These are phyloP conservation scores for Mucor lusitanicus DNA, from an alignment of 371 early-diverging fungal genomes.

Conservation along the genomic window DNA sequence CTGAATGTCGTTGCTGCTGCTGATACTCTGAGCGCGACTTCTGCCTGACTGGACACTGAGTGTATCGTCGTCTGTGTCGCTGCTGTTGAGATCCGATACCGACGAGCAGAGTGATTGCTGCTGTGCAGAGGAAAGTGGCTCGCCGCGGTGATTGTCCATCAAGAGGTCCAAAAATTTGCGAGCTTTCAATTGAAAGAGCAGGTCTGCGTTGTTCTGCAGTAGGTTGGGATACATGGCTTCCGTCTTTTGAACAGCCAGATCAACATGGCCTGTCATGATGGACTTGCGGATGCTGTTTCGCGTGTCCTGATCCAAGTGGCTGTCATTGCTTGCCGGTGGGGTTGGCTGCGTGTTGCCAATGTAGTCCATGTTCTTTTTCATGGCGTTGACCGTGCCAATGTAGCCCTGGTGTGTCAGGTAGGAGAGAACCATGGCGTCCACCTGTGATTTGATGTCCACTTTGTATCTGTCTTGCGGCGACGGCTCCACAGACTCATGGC, in stretches of 20 bases:
- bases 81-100: background rate
- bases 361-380: conserved; percentile 41
- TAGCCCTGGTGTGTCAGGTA: conserved; percentile 84
- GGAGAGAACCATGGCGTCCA: conserved; percentile 67
- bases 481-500: background rate
- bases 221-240: conserved; percentile 62
- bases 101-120: background rate
- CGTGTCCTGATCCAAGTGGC: background rate
- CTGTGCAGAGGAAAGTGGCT: background rate
- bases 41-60: conserved; percentile 8
- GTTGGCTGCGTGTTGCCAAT: conserved; percentile 2
- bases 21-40: conserved; percentile 16
- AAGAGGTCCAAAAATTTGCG: conserved; percentile 80
- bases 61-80: conserved; percentile 15
- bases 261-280: conserved; percentile 8
- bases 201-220: conserved; percentile 51
- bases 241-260: conserved; percentile 58
- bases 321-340: background rate
- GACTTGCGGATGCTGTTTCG: conserved; percentile 5
- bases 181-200: conserved; percentile 75
- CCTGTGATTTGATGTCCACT: conserved; percentile 26
- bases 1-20: conserved; percentile 6
- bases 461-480: background rate
- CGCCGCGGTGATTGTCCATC: conserved; percentile 15
- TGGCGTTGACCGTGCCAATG: conserved; percentile 65